These are phyloP conservation scores for Lepiota brunneoincarnata DNA, from an alignment of 768 basidiomycete genomes.

Conservation along the genomic window DNA sequence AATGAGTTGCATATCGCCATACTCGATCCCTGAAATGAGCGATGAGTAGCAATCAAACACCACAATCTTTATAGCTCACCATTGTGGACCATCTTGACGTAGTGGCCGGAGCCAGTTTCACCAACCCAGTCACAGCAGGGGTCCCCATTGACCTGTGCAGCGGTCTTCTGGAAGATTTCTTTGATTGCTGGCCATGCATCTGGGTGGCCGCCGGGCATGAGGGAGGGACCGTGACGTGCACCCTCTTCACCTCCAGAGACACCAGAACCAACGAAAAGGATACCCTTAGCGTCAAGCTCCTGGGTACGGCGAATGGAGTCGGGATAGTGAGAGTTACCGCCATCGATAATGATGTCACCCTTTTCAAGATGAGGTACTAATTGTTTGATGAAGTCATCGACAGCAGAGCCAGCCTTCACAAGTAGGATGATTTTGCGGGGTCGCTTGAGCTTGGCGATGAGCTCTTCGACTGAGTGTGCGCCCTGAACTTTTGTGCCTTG, in stretches of 20 bases:
- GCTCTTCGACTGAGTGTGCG: conserved; percentile 91
- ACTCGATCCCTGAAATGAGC: conserved; percentile 84
- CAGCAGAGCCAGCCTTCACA: conserved; percentile 96
- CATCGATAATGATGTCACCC: conserved; percentile 99
- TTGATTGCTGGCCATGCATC: conserved; percentile 97
- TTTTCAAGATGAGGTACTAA: conserved; percentile 86
- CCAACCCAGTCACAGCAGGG: conserved; percentile 99
- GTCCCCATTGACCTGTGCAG: conserved; percentile 91
- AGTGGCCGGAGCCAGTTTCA: conserved; percentile 92
- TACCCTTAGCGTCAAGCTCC: conserved; percentile 91
- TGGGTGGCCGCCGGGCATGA: conserved; percentile 97
- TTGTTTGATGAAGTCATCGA: conserved; percentile 92
- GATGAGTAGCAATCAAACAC: conserved; percentile 7
- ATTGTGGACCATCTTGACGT: conserved; percentile 99
- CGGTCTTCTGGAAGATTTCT: conserved; percentile 97
- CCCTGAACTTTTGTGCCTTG: conserved; percentile 94
- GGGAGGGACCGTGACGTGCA: conserved; percentile 93
- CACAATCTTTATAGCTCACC: conserved; percentile 41
- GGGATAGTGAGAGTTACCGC: conserved; percentile 99
- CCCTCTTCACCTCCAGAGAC: conserved; percentile 99
- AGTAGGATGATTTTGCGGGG: conserved; percentile 98
- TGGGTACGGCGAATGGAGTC: conserved; percentile 93
- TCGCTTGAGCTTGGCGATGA: conserved; percentile 86
- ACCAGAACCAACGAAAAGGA: conserved; percentile 97
- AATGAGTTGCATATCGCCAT: conserved; percentile 99